Evolutionary conservation across 2,329 filamentous ascomycete species (phyloP), one percentile per base, ranked within the genome.

Genomic region (Penicillium vulpinum): DNA sequence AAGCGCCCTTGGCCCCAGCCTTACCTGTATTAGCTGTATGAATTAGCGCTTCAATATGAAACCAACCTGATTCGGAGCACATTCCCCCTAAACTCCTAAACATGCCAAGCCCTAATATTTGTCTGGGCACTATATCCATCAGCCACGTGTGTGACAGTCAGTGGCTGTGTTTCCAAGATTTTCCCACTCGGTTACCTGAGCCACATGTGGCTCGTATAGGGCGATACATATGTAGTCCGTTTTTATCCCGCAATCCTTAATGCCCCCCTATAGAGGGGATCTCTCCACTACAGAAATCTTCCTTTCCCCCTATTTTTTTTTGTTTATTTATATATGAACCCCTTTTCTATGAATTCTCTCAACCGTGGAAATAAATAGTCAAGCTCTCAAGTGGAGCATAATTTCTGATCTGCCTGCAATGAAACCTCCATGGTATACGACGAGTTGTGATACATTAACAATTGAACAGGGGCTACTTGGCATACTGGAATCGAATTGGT

Each of bases 121-220:
- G n/a, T n/a, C n/a, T n/a, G n/a, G n/a, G n/a, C 26, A 10, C 18
- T 24, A 36, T 36, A 24, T 24, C 36, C 56, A 58, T 35, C 41
- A 62, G 64, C 63, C 62, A 66, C 64, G 63, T 67, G 63, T 67
- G 52, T 46, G 40, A 39, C 49, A 29, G 10, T 43, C 18, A 66
- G 64, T 67, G 64, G 64, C 64, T 65, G 63, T 65, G 63, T 49
- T 29, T 46, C 22, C 18, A 6, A 24, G 5, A 38, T n/a, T n/a
- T n/a, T n/a, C n/a, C n/a, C n/a, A 29, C n/a, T 29, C 46, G 50
- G 55, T 35, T 29, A 3, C 16, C 44, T 51, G 47, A 58, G 63
- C 63, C 63, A 65, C 62, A 57, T 56, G 54, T 62, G 60, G 58
- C 60, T 64, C 41, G 36, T n/a, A n/a, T n/a, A n/a, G n/a, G n/a